A percentile compares a stretch with the other conserved stretches of the same genome.
Conservation (phyloP, 2,329 filamentous ascomycete genomes). For the Shiraia bambusicola region DNA sequence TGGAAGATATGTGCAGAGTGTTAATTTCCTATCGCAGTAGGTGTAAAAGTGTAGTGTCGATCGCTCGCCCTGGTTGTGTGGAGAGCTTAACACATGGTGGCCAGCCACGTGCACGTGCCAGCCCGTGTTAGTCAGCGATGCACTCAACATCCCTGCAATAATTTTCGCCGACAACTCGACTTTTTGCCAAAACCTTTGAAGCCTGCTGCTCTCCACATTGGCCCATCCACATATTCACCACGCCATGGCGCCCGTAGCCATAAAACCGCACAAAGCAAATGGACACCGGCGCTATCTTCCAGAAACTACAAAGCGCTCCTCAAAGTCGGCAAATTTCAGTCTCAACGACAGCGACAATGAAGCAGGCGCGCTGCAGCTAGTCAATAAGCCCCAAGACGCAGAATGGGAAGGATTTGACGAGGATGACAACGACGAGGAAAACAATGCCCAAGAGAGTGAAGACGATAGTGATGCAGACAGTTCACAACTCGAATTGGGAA, state of each 20-base stretch:
- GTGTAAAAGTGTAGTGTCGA: neutral
- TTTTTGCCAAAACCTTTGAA: conserved; percentile 22
- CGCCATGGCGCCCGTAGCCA: conserved; percentile 35
- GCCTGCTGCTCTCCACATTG: conserved; percentile 3
- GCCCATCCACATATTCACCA: conserved; percentile 14
- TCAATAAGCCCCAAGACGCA: conserved; percentile 17
- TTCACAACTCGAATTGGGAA: conserved; percentile 21
- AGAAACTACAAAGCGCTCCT: conserved; percentile 10
- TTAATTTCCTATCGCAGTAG: conserved; percentile 8
- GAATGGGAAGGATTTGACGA: conserved; percentile 33
- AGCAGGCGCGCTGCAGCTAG: conserved; percentile 23
- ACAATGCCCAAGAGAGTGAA: conserved; percentile 4
- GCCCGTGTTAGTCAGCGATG: no score
- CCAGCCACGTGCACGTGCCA: conserved; percentile 1
- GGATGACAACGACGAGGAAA: conserved; percentile 8
- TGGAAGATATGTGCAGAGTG: neutral
- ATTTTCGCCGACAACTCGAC: conserved; percentile 30
- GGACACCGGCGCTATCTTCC: conserved; percentile 25
- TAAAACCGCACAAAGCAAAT: conserved; percentile 22
- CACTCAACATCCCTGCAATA: conserved; percentile 31
- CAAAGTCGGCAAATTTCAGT: conserved; percentile 18
- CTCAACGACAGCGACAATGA: conserved; percentile 27
- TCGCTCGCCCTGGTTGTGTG: no score
- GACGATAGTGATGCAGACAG: conserved; percentile 25
- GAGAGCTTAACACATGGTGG: neutral